Conservation (phyloP, 345 rosid genomes). For the Melaleuca alternifolia region DNA sequence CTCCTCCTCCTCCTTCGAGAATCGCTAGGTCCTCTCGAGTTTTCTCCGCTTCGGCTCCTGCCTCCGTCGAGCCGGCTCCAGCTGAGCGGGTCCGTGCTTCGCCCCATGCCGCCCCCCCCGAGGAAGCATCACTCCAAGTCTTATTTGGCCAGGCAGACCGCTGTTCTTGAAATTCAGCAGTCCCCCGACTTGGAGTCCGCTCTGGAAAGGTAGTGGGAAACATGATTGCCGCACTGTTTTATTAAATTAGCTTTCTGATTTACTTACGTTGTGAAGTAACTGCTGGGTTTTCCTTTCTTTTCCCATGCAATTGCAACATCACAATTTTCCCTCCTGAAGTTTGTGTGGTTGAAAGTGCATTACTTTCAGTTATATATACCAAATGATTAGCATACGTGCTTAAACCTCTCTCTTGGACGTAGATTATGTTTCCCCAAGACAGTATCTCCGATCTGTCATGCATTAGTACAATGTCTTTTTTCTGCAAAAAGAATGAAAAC, state of each 20-base stretch:
- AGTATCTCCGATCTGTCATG: background rate
- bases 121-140: constrained; percentile 37
- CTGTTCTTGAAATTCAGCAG: constrained; percentile 46
- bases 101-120: background rate
- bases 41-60: background rate
- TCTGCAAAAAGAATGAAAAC: background rate
- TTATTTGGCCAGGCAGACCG: constrained; percentile 55
- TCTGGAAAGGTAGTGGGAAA: constrained; percentile 36
- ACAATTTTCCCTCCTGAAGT: background rate
- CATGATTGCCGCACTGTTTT: background rate
- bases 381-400: background rate
- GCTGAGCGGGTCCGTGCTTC: too few species aligned
- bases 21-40: background rate
- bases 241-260: background rate
- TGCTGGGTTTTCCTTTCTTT: background rate
- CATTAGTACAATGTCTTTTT: background rate
- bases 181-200: constrained; percentile 47
- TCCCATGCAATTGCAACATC: background rate
- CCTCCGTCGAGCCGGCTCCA: background rate
- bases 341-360: background rate
- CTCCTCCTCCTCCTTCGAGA: background rate
- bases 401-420: background rate
- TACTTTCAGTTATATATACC: background rate
- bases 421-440: background rate
- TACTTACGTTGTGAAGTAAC: background rate